phyloP scores from a whole-genome alignment of 1,284 basidiomycete genomes.

The Ceratobasidium sp. region DNA sequence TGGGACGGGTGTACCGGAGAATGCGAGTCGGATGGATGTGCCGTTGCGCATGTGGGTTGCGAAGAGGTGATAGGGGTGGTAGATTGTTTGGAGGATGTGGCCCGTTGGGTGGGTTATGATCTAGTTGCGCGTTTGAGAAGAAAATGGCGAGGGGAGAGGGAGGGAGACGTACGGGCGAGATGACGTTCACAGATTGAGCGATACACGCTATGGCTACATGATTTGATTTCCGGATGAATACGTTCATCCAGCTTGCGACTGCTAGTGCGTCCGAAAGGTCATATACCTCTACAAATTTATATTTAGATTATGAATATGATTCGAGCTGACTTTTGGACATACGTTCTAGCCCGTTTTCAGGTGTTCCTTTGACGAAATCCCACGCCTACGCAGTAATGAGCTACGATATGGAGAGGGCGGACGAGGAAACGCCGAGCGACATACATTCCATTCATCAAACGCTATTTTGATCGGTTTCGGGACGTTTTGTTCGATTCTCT shows the following conservation, averaged over 20 bases:
- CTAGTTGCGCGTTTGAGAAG: conserved; percentile 16
- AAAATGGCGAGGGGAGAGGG: conserved; percentile 45
- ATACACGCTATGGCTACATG: conserved; percentile 71
- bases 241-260: conserved; percentile 69
- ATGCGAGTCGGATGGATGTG: conserved; percentile 58
- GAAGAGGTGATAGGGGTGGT: conserved; percentile 65
- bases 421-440: too few species aligned
- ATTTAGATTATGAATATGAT: neutral
- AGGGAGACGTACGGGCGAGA: conserved; percentile 58
- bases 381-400: neutral
- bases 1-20: conserved; percentile 45
- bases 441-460: conserved; percentile 70
- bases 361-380: conserved; percentile 49
- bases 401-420: too few species aligned
- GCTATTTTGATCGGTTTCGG: conserved; percentile 54
- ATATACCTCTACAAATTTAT: conserved; percentile 57
- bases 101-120: conserved; percentile 54
- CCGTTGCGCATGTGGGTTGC: conserved; percentile 64
- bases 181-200: conserved; percentile 69
- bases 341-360: conserved; percentile 67
- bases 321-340: neutral
- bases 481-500: conserved; percentile 39
- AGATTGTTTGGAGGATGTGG: conserved; percentile 65
- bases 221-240: conserved; percentile 69
- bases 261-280: conserved; percentile 71